A percentile compares a stretch with the other conserved stretches of the same genome.
phyloP scores from a whole-genome alignment of 164 flowering plant species.

The Kalanchoe fedtschenkoi region DNA sequence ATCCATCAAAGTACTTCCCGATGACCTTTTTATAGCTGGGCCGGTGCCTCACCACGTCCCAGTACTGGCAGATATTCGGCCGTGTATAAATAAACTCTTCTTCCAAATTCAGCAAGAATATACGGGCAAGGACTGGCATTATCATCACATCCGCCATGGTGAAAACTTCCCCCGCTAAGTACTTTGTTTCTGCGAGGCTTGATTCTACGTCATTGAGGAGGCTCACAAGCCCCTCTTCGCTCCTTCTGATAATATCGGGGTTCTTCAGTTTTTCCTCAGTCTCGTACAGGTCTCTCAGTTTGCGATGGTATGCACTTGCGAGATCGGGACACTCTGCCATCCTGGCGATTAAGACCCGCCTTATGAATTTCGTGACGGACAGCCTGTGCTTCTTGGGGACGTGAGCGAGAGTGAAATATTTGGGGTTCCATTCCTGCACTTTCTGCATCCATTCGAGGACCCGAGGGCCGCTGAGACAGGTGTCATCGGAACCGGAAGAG shows the following conservation, averaged over 20 bases:
- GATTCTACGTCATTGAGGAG: constrained; percentile 74
- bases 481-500: constrained; percentile 29
- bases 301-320: constrained; percentile 68
- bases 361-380: constrained; percentile 53
- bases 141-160: constrained; percentile 75
- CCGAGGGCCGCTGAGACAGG: constrained; percentile 24
- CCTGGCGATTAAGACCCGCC: constrained; percentile 72
- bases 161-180: constrained; percentile 68
- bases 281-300: constrained; percentile 64
- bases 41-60: constrained; percentile 21
- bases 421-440: constrained; percentile 77
- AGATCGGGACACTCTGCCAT: constrained; percentile 84
- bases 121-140: constrained; percentile 60
- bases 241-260: constrained; percentile 27
- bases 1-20: constrained; percentile 70
- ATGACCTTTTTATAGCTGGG: constrained; percentile 70
- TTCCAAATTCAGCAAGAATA: constrained; percentile 55
- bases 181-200: constrained; percentile 41
- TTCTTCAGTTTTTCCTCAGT: constrained; percentile 63
- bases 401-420: constrained; percentile 67
- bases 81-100: constrained; percentile 51
- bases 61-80: constrained; percentile 55
- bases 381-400: constrained; percentile 52
- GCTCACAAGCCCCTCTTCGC: constrained; percentile 44
- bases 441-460: constrained; percentile 77